Evolutionary conservation across 306 rosid genomes (phyloP), one percentile per base, ranked within the genome.

Genomic region (Trifolium fragiferum): DNA sequence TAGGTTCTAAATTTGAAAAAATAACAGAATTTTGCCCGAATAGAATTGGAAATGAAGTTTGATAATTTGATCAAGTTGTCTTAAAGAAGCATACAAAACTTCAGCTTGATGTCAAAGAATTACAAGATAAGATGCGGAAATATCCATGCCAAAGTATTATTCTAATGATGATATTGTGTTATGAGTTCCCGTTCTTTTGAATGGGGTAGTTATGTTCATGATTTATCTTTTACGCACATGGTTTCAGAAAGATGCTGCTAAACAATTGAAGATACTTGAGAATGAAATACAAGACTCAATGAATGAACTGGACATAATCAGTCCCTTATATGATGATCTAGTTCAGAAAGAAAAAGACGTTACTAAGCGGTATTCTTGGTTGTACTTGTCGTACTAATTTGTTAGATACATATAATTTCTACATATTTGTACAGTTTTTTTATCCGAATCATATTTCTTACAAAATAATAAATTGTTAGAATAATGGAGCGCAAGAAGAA

Each of bases 401-500:
- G 78, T 37, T 57, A 30, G 8, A 73, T 13, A 72, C 44, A 18
- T 41, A 51, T 30, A 0, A 38, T 68, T 41, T 58, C 33, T 57
- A 27, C 62, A 53, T 68, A 18, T 19, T 51, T 59, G 37, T 47
- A 14, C 50, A 7, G 35, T 20, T 47, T 59, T 46, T 65, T 47
- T 58, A 20, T 49, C 7, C 43, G 30, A 47, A 43, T 54, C 59
- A 25, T 74, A 23, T 70, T 73, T 71, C 73, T 77, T 69, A 55
- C 59, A 62, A 64, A 71, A 40, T 69, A 35, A 75, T 70, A 37
- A 58, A 9, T 81, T 79, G 25, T 44, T 80, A 91, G 98, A 73
- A 90, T 94, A 86, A 94, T 94, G 98, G 98, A 94, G 84, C 92
- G 84, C 20, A 97, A 94, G 84, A 94, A 94, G 87, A 82, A 89